Evolutionary conservation across 192 early-diverging fungal genomes (phyloP).

Genomic region (Backusella morwellensis): DNA sequence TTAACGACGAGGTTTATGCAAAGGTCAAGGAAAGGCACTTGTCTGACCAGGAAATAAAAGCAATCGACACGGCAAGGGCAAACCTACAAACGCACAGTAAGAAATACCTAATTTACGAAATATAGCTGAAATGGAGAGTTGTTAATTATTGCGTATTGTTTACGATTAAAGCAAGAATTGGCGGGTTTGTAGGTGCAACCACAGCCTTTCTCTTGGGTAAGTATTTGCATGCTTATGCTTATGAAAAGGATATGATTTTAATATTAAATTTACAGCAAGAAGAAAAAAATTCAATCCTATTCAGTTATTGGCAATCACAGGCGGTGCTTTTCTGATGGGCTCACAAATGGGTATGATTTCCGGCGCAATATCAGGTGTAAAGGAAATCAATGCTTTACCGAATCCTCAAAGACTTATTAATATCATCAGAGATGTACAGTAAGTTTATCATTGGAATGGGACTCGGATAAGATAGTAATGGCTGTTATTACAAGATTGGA

Average conservation of each 20-base stretch:
- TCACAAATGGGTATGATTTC: slow-evolving; percentile 37
- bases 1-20: slow-evolving; percentile 29
- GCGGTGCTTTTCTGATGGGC: slow-evolving; percentile 33
- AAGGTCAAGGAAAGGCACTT: slow-evolving; percentile 25
- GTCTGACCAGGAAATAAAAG: slow-evolving; percentile 28
- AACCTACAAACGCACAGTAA: slow-evolving; percentile 31
- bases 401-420: slow-evolving; percentile 30
- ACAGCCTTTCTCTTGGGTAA: slow-evolving; percentile 27
- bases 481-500: background rate
- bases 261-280: background rate
- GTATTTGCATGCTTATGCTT: background rate
- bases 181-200: slow-evolving; percentile 26
- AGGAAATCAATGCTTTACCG: slow-evolving; percentile 25
- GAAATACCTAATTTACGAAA: background rate
- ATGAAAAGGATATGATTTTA: background rate
- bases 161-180: slow-evolving; percentile 17
- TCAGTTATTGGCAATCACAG: slow-evolving; percentile 22
- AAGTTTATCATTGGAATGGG: slow-evolving; percentile 9
- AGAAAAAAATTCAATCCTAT: slow-evolving; percentile 24
- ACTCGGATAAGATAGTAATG: background rate
- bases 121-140: background rate
- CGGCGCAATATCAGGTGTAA: slow-evolving; percentile 28
- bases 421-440: slow-evolving; percentile 34
- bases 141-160: background rate
- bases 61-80: slow-evolving; percentile 26